phyloP scores from a whole-genome alignment of 306 rosid species.

The Sicyos edulis region DNA sequence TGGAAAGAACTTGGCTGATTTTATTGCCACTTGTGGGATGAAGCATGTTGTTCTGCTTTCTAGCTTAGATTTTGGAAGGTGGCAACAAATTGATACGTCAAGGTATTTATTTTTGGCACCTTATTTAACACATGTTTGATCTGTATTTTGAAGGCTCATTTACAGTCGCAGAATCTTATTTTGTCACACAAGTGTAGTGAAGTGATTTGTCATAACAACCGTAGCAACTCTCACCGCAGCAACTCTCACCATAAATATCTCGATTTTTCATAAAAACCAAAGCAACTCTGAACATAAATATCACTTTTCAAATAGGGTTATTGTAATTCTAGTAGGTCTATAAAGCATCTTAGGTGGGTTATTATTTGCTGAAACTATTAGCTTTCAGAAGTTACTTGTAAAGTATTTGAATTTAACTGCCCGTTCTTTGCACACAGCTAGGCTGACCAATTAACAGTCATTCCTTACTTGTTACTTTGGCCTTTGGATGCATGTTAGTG shows the following conservation, averaged over 20 bases:
- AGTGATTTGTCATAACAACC: neutral
- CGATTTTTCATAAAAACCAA: neutral
- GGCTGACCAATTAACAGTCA: conserved; percentile 11
- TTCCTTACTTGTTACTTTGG: conserved; percentile 27
- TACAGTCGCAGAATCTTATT: neutral
- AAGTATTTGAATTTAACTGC: conserved; percentile 1
- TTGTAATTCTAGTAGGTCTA: neutral
- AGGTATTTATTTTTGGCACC: conserved; percentile 41
- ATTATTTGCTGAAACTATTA: neutral
- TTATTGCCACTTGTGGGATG: conserved; percentile 57
- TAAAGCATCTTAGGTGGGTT: neutral
- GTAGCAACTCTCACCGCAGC: too few relatives aligned
- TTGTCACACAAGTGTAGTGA: neutral
- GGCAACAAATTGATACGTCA: conserved; percentile 76
- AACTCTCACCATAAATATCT: too few relatives aligned
- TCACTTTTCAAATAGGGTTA: neutral
- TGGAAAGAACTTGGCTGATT: conserved; percentile 68
- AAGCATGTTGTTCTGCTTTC: conserved; percentile 72
- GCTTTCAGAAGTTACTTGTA: neutral
- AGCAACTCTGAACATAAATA: neutral
- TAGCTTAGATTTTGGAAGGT: conserved; percentile 84
- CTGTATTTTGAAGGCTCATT: neutral
- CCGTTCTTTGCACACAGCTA: conserved; percentile 15
- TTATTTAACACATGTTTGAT: neutral
- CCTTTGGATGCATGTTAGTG: conserved; percentile 40